phyloP scores from a whole-genome alignment of 306 rosid species.

The Inga oerstediana region DNA sequence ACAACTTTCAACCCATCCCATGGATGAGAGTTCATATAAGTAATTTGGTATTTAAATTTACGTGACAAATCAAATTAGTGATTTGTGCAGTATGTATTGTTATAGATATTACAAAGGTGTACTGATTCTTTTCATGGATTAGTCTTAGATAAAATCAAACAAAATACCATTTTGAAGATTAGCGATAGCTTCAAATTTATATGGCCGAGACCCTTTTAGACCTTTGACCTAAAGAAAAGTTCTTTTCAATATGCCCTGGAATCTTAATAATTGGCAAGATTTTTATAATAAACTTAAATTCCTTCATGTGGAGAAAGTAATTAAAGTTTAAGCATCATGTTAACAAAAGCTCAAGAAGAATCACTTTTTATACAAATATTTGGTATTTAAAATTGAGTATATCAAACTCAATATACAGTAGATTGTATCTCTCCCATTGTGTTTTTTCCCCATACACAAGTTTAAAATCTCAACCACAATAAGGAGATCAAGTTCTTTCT shows the following conservation, averaged over 20 bases:
- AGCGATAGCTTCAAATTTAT: neutral
- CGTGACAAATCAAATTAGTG: neutral
- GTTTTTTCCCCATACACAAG: neutral
- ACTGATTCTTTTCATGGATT: neutral
- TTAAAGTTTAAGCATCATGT: neutral
- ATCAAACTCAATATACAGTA: no score
- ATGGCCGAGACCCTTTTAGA: neutral
- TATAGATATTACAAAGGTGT: neutral
- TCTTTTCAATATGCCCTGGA: neutral
- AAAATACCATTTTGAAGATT: slow-evolving; percentile 5
- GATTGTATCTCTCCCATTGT: neutral
- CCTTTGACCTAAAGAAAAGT: neutral
- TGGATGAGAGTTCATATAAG: neutral
- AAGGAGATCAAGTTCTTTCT: neutral
- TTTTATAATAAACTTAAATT: neutral
- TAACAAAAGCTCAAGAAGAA: neutral
- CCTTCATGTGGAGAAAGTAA: neutral
- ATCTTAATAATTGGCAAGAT: neutral
- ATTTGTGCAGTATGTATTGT: neutral
- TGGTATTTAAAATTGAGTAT: neutral
- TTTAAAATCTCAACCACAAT: neutral
- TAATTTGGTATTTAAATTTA: neutral
- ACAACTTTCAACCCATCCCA: neutral
- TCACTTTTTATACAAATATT: no score
- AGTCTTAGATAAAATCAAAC: neutral